Base-by-base conservation (phyloP, 225 moss, liverwort and hornwort species). In the Takakia lepidozioides region DNA sequence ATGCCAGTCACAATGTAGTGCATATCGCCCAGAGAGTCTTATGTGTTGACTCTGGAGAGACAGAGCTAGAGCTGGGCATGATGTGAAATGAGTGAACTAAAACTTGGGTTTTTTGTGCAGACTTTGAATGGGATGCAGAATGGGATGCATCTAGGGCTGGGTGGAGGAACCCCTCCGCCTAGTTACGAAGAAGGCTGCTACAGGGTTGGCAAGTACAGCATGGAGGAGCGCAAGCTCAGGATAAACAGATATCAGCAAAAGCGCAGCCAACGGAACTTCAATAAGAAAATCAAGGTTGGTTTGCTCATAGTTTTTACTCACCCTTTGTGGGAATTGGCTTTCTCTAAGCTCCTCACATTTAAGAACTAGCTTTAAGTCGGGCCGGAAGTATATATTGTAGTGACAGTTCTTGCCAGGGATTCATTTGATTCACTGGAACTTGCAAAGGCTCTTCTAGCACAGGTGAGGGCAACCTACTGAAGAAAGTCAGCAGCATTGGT, bases 231-330 rank as follows among this genome's bases (percentile, higher is more conserved):
- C 59, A 89, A 86, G 69, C 81, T 88, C 62, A 72, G 85, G 74
- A 88, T 93, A 68, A 75, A 86, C 46, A 89, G 93, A 64, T 93
- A 88, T 48, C 88, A 88, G 67, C 93, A 93, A 59, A 93, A 93
- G 72, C 81, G 93, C 24, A 81, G 83, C 21, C 88, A 93, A 60
- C 60, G 93, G 48, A 93, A 93, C 54, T 93, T 93, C 69, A 93
- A 93, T 50, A 93, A 89, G 81, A 93, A 93, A 68, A 93, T 93
- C 52, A 93, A 93, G 88, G 93, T 92, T 56, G 10, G 30, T 43
- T 43, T 59, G n/a, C n/a, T 24, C 39, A 38, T 8, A 23, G 2
- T 38, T 3, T 16, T 3, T 8, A 8, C 42, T 46, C 18, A 0
- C 3, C 47, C 27, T 48, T 19, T 28, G n/a, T 48, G 10, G 2